Base-by-base conservation (phyloP, 768 basidiomycete genomes). In the Trametes coccinea region DNA sequence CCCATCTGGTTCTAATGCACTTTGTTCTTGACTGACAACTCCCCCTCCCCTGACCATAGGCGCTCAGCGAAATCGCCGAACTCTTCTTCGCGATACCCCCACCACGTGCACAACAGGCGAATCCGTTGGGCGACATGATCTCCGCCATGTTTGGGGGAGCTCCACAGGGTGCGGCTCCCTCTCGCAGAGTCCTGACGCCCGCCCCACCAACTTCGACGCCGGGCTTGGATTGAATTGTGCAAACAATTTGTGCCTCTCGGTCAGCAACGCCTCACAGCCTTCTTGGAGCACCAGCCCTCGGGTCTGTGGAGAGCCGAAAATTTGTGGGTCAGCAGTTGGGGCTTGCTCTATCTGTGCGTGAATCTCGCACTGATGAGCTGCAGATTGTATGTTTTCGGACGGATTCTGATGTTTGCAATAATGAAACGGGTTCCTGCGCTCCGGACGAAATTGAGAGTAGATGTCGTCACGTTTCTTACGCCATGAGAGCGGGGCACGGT, bases 61-160 rank as follows among this genome's bases (percentile, higher is more conserved):
- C 78, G n/a, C 73, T 91, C 51, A 78, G 78, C 53, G 89, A 91
- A 56, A 77, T 95, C 53, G 86, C 83, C 4, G 80, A 80, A 13
- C 73, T 94, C 29, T 95, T 92, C 75, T 98, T 99, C 75, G 88
- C 88, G 7, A 88, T 98, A 51, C 89, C 92, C 6, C 89, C 86
- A 39, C 90, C 93, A 53, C 80, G 88, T 59, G 74, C 76, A 56
- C 83, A 87, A 71, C 81, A 84, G 10, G 85, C 79, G 6, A 96
- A 96, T 71, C 89, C 95, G 5, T 74, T 98, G 52, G 91, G 88
- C 31, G 93, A 95, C 31, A 90, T 98, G 82, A 76, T 98, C 74
- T 92, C 93, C 4, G 87, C 88, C 4, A 77, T 98, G 71, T 89
- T 98, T 60, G 95, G 95, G 30, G 92, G 92, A 6, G 82, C 82